Conservation (phyloP, 2,329 filamentous ascomycete species). For the Penicillium decumbens region DNA sequence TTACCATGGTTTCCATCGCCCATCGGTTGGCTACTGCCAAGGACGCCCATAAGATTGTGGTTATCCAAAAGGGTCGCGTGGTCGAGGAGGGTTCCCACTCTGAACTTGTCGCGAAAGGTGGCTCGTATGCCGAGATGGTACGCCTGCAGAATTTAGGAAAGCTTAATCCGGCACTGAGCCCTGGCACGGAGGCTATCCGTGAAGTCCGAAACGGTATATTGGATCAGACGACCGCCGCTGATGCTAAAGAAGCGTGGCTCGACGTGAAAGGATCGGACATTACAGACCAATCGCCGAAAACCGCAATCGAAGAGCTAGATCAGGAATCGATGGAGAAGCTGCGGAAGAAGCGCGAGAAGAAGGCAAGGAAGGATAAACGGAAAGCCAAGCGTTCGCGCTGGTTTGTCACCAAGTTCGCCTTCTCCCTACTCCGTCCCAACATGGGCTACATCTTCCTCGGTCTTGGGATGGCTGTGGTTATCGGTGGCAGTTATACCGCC, state of each 20-base stretch:
- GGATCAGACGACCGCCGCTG: slow-evolving; percentile 13
- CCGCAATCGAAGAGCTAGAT: slow-evolving; percentile 7
- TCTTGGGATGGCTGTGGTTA: slow-evolving; percentile 50
- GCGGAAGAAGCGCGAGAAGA: slow-evolving; percentile 12
- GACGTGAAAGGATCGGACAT: slow-evolving; percentile 17
- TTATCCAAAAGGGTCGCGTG: slow-evolving; percentile 33
- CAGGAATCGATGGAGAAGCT: slow-evolving; percentile 14
- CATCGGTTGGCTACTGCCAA: slow-evolving; percentile 37
- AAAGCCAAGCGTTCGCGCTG: slow-evolving; percentile 17
- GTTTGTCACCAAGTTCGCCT: slow-evolving; percentile 30
- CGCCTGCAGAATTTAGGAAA: slow-evolving; percentile 41
- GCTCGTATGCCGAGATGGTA: slow-evolving; percentile 49
- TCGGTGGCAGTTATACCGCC: slow-evolving; percentile 54
- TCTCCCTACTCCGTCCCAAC: slow-evolving; percentile 42
- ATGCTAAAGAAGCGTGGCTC: slow-evolving; percentile 17
- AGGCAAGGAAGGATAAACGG: slow-evolving; percentile 11
- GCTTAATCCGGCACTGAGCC: slow-evolving; percentile 18
- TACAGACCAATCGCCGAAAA: slow-evolving; percentile 17
- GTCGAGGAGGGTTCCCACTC: slow-evolving; percentile 33
- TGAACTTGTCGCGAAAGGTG: slow-evolving; percentile 32
- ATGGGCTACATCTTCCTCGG: slow-evolving; percentile 45
- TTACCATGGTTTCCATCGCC: slow-evolving; percentile 37
- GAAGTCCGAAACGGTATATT: slow-evolving; percentile 10
- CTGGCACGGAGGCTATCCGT: slow-evolving; percentile 16
- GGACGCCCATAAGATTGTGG: slow-evolving; percentile 38